These are phyloP conservation scores for Auxenochlorella pyrenoidosa DNA, from an alignment of 139 green algal genomes.

Conservation along the genomic window DNA sequence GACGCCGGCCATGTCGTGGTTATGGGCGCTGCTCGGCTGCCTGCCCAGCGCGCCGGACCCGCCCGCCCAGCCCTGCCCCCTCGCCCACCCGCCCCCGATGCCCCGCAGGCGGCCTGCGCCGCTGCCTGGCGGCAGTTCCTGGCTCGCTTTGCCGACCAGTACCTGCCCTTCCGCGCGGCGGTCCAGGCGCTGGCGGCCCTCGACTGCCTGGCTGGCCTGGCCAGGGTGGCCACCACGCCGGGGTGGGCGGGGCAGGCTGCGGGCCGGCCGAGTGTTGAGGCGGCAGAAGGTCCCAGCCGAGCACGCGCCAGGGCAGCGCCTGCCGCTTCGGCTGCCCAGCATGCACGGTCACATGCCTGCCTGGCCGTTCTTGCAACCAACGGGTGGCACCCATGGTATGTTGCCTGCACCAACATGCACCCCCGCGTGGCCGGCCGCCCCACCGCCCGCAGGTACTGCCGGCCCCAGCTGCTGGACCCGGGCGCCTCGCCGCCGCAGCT, in stretches of 20 bases:
- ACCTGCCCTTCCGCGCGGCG: slow-evolving; percentile 59
- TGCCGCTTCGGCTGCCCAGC: background rate
- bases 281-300: no score
- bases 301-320: no score
- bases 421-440: background rate
- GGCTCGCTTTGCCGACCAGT: slow-evolving; percentile 56
- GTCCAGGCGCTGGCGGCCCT: slow-evolving; percentile 74
- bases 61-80: no score
- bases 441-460: slow-evolving; percentile 40
- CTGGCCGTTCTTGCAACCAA: background rate
- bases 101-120: slow-evolving; percentile 45
- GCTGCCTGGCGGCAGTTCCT: slow-evolving; percentile 70
- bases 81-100: slow-evolving; percentile 19
- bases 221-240: slow-evolving; percentile 52
- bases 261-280: no score
- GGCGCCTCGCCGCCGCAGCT: slow-evolving; percentile 48
- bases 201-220: slow-evolving; percentile 83
- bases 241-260: slow-evolving; percentile 40
- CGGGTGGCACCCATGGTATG: background rate
- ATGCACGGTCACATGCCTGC: no score
- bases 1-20: no score
- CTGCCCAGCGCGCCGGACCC: no score
- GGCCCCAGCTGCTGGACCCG: slow-evolving; percentile 48
- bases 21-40: no score
- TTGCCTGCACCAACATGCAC: no score